A percentile compares a stretch with the other conserved stretches of the same genome.
Evolutionary conservation across 768 basidiomycete genomes (phyloP).

Genomic region (Jaapia argillacea): DNA sequence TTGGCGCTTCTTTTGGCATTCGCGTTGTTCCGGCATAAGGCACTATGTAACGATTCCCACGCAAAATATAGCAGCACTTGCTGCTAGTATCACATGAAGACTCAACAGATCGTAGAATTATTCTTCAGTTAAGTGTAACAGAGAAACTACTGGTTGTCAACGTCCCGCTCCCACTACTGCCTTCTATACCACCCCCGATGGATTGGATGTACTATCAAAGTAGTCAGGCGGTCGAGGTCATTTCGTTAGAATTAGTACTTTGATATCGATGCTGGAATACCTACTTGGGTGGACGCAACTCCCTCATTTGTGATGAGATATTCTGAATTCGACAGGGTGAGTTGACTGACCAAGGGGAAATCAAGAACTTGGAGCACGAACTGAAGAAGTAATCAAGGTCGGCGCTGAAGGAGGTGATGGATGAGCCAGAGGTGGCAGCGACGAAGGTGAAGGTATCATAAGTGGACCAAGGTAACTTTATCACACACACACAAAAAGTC

Average conservation of each 20-base stretch:
- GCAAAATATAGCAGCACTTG: no score
- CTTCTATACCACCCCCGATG: not conserved
- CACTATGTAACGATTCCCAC: no score
- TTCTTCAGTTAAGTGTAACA: no score
- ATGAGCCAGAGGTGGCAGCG: slow-evolving; percentile 2
- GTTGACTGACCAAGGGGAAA: no score
- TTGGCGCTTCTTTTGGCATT: no score
- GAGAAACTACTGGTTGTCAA: not conserved
- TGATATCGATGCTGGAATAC: not conserved
- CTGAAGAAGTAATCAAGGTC: slow-evolving; percentile 11
- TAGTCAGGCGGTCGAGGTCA: not conserved
- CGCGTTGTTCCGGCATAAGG: no score
- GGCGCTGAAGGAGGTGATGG: slow-evolving; percentile 9
- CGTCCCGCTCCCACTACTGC: not conserved
- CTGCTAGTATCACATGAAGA: no score
- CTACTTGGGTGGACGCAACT: not conserved
- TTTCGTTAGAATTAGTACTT: not conserved
- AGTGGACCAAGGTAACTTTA: no score
- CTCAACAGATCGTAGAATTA: no score
- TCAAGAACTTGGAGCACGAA: no score
- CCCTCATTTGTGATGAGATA: not conserved
- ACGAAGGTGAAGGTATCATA: slow-evolving; percentile 13
- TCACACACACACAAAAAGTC: no score
- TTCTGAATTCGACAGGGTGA: no score
- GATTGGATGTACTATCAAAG: not conserved